Percentiles rank a stretch among this genome's conserved stretches.
These are phyloP conservation scores for Erodium texanum DNA, from an alignment of 441 rosid genomes.

Conservation along the genomic window DNA sequence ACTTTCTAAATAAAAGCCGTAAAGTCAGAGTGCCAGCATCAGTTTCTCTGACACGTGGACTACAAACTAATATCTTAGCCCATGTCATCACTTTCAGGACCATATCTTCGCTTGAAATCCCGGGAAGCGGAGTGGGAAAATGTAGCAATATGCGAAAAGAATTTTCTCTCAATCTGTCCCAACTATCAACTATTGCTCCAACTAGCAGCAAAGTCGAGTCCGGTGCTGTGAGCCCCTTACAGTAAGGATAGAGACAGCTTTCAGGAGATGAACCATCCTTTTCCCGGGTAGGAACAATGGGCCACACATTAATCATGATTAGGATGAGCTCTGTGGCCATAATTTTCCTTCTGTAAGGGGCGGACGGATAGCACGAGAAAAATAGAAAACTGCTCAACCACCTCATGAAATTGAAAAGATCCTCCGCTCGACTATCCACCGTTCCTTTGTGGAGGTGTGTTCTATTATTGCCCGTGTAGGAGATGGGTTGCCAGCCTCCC, in stretches of 20 bases:
- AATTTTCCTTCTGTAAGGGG: conserved; percentile 93
- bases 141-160: conserved; percentile 78
- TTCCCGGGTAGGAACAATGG: conserved; percentile 47
- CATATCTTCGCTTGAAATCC: conserved; percentile 61
- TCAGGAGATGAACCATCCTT: conserved; percentile 29
- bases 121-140: conserved; percentile 93
- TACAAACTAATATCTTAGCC: conserved; percentile 85
- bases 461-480: conserved; percentile 21
- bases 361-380: conserved; percentile 92
- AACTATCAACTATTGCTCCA: conserved; percentile 92
- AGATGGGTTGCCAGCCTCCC: conserved; percentile 54
- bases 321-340: conserved; percentile 90
- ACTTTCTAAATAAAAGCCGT: conserved; percentile 80
- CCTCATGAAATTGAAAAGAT: conserved; percentile 75
- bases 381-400: conserved; percentile 83
- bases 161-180: conserved; percentile 90
- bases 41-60: conserved; percentile 98
- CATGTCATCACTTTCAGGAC: conserved; percentile 58
- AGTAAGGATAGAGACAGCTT: conserved; percentile 54
- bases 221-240: conserved; percentile 56
- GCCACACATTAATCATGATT: conserved; percentile 81
- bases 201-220: conserved; percentile 68
- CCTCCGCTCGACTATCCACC: conserved; percentile 51
- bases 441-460: conserved; percentile 21
- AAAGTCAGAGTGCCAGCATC: conserved; percentile 90